A percentile compares a stretch with the other conserved stretches of the same genome.
phyloP scores from a whole-genome alignment of 2,329 filamentous ascomycete genomes.

The Verticillium dahliae region DNA sequence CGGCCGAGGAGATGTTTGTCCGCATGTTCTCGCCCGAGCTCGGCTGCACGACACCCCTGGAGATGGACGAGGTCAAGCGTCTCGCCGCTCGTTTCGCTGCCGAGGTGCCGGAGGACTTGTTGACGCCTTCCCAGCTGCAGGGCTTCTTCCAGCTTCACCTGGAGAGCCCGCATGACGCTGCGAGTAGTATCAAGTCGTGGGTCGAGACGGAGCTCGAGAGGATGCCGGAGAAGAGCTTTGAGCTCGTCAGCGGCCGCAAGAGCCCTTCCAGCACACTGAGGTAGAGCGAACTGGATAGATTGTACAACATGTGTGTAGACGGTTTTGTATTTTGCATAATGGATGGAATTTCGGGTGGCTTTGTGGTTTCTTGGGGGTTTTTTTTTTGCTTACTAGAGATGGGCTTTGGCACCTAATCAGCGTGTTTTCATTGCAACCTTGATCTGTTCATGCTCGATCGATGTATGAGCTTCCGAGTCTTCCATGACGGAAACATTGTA shows the following conservation, averaged over 20 bases:
- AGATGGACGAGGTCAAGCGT: slow-evolving; percentile 24
- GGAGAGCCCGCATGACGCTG: slow-evolving; percentile 29
- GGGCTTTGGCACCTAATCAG: no score
- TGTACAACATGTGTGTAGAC: not conserved
- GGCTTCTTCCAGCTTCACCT: slow-evolving; percentile 39
- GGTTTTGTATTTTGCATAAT: not conserved
- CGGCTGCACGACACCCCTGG: slow-evolving; percentile 15
- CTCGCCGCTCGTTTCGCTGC: slow-evolving; percentile 49
- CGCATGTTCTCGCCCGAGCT: slow-evolving; percentile 35
- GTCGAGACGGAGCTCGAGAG: slow-evolving; percentile 24
- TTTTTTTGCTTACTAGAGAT: no score
- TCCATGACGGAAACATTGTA: no score
- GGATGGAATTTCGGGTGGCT: no score
- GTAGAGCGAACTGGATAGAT: not conserved
- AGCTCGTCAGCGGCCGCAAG: slow-evolving; percentile 11
- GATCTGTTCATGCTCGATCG: no score
- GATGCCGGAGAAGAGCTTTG: slow-evolving; percentile 21
- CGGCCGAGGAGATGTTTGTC: slow-evolving; percentile 38
- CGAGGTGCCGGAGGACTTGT: slow-evolving; percentile 38
- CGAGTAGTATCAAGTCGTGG: slow-evolving; percentile 26
- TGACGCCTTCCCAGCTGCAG: slow-evolving; percentile 44
- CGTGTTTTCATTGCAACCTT: no score
- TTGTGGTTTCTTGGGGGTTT: no score
- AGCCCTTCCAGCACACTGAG: not conserved
- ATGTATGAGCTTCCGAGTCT: no score